Conservation (phyloP, 2,329 filamentous ascomycete genomes). For the Leptoxyphium fumago region DNA sequence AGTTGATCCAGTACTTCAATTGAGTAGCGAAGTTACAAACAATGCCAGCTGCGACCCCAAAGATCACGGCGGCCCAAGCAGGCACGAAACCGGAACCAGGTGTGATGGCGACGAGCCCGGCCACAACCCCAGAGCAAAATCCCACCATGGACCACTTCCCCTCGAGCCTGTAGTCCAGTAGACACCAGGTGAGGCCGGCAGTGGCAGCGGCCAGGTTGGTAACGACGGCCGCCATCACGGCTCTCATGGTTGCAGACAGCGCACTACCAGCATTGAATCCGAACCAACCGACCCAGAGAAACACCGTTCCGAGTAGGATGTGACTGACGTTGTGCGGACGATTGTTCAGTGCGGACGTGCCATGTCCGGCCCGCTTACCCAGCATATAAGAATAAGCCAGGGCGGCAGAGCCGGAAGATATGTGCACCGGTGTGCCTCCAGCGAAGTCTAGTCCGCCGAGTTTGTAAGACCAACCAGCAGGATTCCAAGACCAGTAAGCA, state of each 20-base stretch:
- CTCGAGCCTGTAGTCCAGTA: constrained; percentile 78
- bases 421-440: constrained; percentile 81
- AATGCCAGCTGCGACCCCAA: constrained; percentile 58
- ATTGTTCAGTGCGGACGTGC: constrained; percentile 79
- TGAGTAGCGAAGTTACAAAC: constrained; percentile 85
- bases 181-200: constrained; percentile 77
- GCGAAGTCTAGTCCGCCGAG: constrained; percentile 80
- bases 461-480: constrained; percentile 61
- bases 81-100: constrained; percentile 78
- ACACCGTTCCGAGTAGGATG: constrained; percentile 82
- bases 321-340: constrained; percentile 87
- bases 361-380: constrained; percentile 70
- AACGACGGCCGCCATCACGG: constrained; percentile 72
- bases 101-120: constrained; percentile 76
- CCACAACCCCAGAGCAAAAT: constrained; percentile 82
- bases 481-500: constrained; percentile 91
- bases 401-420: constrained; percentile 70
- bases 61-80: constrained; percentile 69
- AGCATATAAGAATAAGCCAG: constrained; percentile 86
- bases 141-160: constrained; percentile 86
- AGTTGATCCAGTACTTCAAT: constrained; percentile 66
- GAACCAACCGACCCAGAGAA: constrained; percentile 93
- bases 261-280: constrained; percentile 86
- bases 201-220: constrained; percentile 76
- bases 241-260: constrained; percentile 65